Percentiles rank a stretch among this genome's conserved stretches.
Evolutionary conservation across 2,329 filamentous ascomycete genomes (phyloP).

Genomic region (Aspergillus oerlinghausenensis): DNA sequence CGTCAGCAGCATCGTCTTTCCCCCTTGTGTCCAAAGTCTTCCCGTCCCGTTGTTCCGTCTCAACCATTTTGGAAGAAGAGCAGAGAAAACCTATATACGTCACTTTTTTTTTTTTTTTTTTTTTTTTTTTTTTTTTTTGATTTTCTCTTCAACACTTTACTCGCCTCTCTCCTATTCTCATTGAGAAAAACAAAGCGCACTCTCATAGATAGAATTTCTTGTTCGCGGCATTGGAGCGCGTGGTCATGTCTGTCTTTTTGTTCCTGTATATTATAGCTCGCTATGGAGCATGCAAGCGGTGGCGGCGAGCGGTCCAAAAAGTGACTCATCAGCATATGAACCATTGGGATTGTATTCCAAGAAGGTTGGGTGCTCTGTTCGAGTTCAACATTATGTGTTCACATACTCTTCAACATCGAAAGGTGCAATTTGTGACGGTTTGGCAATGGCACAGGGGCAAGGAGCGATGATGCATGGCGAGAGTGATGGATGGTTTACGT

Average conservation of each 20-base stretch:
- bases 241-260: conserved; percentile 11
- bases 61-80: conserved; percentile 8
- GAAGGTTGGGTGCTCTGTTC: conserved; percentile 6
- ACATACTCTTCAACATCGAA: conserved; percentile 2
- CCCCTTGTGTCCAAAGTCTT: conserved; percentile 10
- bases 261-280: conserved; percentile 21
- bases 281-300: conserved; percentile 11
- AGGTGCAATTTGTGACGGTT: background rate
- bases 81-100: background rate
- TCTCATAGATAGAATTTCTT: conserved; percentile 16
- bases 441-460: background rate
- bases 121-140: conserved; percentile 4
- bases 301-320: conserved; percentile 18
- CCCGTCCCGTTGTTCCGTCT: conserved; percentile 16
- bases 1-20: background rate
- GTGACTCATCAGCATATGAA: conserved; percentile 13
- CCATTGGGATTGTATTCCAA: conserved; percentile 8
- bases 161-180: conserved; percentile 5
- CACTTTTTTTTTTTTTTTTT: conserved; percentile 1
- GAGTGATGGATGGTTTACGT: background rate
- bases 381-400: background rate
- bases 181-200: background rate
- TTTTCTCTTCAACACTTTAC: conserved; percentile 1
- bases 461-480: background rate
- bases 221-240: conserved; percentile 7